Evolutionary conservation across 306 rosid genomes (phyloP).

Genomic region (Begonia fuchsioides): DNA sequence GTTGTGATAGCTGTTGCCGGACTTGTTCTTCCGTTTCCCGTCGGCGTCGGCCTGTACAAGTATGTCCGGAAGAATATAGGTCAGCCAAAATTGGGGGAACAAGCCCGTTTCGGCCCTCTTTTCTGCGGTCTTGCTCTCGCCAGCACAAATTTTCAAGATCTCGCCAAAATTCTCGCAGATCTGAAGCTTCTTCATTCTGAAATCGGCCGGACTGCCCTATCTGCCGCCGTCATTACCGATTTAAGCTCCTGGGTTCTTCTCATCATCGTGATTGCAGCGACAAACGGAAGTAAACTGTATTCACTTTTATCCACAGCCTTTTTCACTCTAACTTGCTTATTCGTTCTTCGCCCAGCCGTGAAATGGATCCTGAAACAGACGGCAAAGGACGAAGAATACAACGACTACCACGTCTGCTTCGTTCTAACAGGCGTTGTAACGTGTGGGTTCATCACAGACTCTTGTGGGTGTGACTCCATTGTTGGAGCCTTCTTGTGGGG

Average conservation of each 20-base stretch:
- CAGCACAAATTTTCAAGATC: constrained; percentile 51
- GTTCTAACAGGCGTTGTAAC: constrained; percentile 70
- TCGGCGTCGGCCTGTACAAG: constrained; percentile 11
- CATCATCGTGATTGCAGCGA: constrained; percentile 54
- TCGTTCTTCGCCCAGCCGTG: constrained; percentile 33
- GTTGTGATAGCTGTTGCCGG: constrained; percentile 35
- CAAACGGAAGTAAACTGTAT: too few species aligned
- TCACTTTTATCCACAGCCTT: constrained; percentile 25
- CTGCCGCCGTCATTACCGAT: constrained; percentile 46
- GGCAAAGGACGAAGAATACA: constrained; percentile 50
- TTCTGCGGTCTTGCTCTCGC: constrained; percentile 50
- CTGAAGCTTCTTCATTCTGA: constrained; percentile 59
- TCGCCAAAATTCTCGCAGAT: constrained; percentile 47
- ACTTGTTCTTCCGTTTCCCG: constrained; percentile 40
- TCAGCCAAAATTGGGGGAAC: not conserved
- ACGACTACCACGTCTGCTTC: constrained; percentile 48
- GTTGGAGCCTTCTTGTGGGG: constrained; percentile 27
- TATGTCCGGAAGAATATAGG: constrained; percentile 8
- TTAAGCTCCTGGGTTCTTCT: constrained; percentile 63
- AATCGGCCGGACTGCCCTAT: constrained; percentile 44
- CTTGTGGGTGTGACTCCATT: constrained; percentile 66
- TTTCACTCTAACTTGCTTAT: constrained; percentile 27
- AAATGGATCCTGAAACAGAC: constrained; percentile 49
- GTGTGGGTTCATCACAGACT: constrained; percentile 66
- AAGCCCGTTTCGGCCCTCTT: constrained; percentile 15